Base-by-base conservation (phyloP, 176 grass and related monocot genomes). In the Musa beccarii region DNA sequence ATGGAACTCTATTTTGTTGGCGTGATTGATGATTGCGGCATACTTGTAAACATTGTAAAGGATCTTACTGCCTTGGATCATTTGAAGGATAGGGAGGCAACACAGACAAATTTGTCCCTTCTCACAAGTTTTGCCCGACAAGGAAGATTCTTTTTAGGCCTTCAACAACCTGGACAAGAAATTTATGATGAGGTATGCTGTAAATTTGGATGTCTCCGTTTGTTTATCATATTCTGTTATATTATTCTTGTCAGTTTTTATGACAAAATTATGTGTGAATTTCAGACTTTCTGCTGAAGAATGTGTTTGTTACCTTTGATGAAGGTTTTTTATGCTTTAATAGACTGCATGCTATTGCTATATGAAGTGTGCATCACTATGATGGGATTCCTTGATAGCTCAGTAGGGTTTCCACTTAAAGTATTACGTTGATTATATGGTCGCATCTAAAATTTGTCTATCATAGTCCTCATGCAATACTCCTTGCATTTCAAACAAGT, bases 31-130 rank as follows among this genome's bases (percentile, higher is more conserved):
- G 95, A 99, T 88, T 89, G 84, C 53, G 79, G 81, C 78, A 82
- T 94, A 63, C 93, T 99, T 92, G 74, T 94, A 70, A 94, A 86
- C 57, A 94, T 99, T 82, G 81, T 94, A 81, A 99, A 99, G 76
- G 95, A 99, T 82, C 83, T 99, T 82, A 94, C 95, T 50, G 78
- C 86, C 56, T 59, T 76, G 0, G 95, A 99, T 22, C 77, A 99
- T 82, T 92, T 99, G 82, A 99, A 92, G 74, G 95, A 99, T 88
- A 78, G 86, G 54, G 95, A 99, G 76, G 82, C 76, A 79, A 99
- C 95, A 83, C 95, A 99, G 84, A 93, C 95, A 52, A 99, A 99
- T 80, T 79, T 99, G 74, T 99, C 95, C 81, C 95, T 99, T 76
- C 84, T 99, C 51, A 89, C 95, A 74, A 81, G 88, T 68, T 94